Evolutionary conservation across 257 asterid species (phyloP).

Genomic region (Gynochthodes officinalis): DNA sequence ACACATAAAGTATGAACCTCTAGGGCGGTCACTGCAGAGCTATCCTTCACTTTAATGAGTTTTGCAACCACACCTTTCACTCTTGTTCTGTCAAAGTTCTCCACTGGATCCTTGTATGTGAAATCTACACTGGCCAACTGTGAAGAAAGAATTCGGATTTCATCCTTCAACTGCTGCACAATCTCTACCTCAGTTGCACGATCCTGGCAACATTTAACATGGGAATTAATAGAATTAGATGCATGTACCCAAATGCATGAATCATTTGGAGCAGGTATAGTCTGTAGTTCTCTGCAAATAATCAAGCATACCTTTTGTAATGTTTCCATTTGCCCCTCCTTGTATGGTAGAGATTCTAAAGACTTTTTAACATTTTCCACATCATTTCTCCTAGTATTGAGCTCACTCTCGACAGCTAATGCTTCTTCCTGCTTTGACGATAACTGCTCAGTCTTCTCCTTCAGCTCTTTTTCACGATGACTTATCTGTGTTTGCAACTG

Average conservation of each 20-base stretch:
- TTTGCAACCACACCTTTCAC: slow-evolving; percentile 98
- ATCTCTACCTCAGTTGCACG: slow-evolving; percentile 59
- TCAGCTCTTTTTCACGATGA: slow-evolving; percentile 82
- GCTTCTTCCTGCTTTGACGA: slow-evolving; percentile 74
- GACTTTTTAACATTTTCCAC: slow-evolving; percentile 61
- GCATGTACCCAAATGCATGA: slow-evolving; percentile 8
- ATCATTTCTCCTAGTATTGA: slow-evolving; percentile 49
- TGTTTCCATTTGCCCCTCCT: slow-evolving; percentile 77
- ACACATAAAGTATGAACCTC: slow-evolving; percentile 55
- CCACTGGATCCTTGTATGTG: slow-evolving; percentile 67
- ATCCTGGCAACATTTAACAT: slow-evolving; percentile 46
- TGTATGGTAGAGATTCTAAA: slow-evolving; percentile 63
- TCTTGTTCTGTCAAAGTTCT: slow-evolving; percentile 74
- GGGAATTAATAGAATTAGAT: slow-evolving; percentile 20
- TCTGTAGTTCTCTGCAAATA: slow-evolving; percentile 6
- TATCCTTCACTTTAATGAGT: slow-evolving; percentile 86
- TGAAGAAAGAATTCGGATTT: slow-evolving; percentile 65
- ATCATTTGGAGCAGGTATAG: slow-evolving; percentile 12
- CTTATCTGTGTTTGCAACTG: slow-evolving; percentile 80
- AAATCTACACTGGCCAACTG: slow-evolving; percentile 72
- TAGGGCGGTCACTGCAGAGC: slow-evolving; percentile 76
- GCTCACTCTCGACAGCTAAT: slow-evolving; percentile 66
- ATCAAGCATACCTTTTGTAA: slow-evolving; percentile 63
- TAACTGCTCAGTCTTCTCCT: slow-evolving; percentile 60
- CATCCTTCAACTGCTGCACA: slow-evolving; percentile 78